Percentiles rank a stretch among this genome's conserved stretches.
These are phyloP conservation scores for Botryotinia convoluta DNA, from an alignment of 2,329 filamentous ascomycete species.

Conservation along the genomic window DNA sequence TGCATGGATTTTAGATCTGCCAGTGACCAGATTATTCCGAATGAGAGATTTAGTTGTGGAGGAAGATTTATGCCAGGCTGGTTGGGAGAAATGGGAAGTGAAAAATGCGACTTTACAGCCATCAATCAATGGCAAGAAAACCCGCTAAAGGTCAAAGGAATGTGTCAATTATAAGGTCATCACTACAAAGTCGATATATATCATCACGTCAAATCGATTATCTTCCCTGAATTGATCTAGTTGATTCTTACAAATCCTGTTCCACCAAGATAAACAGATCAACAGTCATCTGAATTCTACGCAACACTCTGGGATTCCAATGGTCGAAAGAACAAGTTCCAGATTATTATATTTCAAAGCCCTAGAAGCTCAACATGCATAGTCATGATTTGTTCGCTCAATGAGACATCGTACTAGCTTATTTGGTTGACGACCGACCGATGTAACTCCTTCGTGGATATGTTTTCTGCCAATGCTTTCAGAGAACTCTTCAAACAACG, in stretches of 20 bases:
- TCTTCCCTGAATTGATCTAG: no score
- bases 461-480: not conserved
- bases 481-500: not conserved
- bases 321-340: not conserved
- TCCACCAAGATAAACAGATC: not conserved
- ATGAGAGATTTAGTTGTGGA: slow-evolving; percentile 80
- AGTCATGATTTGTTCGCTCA: not conserved
- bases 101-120: slow-evolving; percentile 40
- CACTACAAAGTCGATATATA: not conserved
- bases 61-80: slow-evolving; percentile 86
- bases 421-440: not conserved
- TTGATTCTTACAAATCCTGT: not conserved
- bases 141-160: slow-evolving; percentile 24
- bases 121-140: slow-evolving; percentile 34
- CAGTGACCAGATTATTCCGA: slow-evolving; percentile 63
- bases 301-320: not conserved
- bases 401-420: not conserved
- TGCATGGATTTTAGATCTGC: slow-evolving; percentile 67
- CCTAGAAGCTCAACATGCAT: not conserved
- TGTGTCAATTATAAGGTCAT: not conserved
- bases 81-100: slow-evolving; percentile 86
- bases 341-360: no score
- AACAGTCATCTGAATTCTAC: not conserved
- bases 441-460: not conserved
- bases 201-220: slow-evolving; percentile 1